phyloP scores from a whole-genome alignment of 345 rosid genomes.

The Eucalyptus pauciflora region DNA sequence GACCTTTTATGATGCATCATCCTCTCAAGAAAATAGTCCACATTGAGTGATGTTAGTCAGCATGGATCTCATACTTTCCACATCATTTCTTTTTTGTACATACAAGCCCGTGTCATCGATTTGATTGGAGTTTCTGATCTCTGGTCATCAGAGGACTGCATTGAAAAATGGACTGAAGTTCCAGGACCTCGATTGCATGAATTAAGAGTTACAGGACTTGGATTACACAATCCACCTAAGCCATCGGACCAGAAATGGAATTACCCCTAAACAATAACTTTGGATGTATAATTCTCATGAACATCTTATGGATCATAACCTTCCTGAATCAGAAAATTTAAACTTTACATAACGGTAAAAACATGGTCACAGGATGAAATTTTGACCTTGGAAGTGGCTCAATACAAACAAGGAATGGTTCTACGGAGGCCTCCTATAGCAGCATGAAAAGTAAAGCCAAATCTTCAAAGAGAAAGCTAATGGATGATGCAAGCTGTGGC shows the following conservation, averaged over 20 bases:
- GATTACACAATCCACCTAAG: not conserved
- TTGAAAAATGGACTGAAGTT: not conserved
- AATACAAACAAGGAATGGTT: not conserved
- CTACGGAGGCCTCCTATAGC: not conserved
- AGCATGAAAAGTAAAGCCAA: not conserved
- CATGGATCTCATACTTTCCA: not conserved
- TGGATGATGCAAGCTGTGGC: not conserved
- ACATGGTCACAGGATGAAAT: not conserved
- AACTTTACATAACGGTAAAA: not conserved
- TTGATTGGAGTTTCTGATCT: not conserved
- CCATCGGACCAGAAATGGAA: not conserved
- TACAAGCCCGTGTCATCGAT: not conserved
- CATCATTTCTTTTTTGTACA: not conserved
- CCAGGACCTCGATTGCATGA: not conserved
- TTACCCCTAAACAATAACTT: not conserved
- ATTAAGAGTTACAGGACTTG: not conserved
- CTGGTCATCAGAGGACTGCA: not conserved
- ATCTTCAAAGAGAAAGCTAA: not conserved
- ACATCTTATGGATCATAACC: not conserved
- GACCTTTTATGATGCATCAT: not conserved
- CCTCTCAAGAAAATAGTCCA: not conserved
- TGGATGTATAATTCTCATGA: not conserved
- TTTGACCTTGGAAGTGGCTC: not conserved
- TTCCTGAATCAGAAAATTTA: not conserved
- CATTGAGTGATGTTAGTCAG: not conserved